Evolutionary conservation across 768 basidiomycete genomes (phyloP).

Genomic region (Lactifluus volemus): DNA sequence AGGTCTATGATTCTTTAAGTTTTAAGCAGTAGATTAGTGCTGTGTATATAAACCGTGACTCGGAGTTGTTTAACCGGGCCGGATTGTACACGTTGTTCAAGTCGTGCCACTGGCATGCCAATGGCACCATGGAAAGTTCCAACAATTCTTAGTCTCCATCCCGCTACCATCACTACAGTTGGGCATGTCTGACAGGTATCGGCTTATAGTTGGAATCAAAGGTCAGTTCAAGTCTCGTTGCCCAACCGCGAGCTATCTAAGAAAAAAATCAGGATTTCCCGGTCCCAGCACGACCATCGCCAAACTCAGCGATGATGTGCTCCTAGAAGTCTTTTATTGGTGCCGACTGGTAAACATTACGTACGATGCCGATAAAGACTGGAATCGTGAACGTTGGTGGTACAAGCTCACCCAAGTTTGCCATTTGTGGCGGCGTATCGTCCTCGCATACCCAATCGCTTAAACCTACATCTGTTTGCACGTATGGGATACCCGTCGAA

Average conservation of each 20-base stretch:
- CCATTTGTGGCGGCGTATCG: background rate
- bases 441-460: background rate
- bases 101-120: no score
- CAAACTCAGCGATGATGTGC: background rate
- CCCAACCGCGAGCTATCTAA: background rate
- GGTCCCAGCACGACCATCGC: background rate
- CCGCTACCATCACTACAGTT: no score
- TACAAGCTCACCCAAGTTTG: slow-evolving; percentile 4
- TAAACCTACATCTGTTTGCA: slow-evolving; percentile 2
- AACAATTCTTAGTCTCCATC: no score
- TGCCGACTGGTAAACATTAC: background rate
- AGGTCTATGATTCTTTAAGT: no score
- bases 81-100: no score
- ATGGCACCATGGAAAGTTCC: no score
- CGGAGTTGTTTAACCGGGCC: no score
- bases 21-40: no score
- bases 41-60: no score
- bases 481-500: background rate
- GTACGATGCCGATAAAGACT: background rate
- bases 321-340: background rate
- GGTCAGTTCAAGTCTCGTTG: background rate
- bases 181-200: background rate
- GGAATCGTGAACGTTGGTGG: slow-evolving; percentile 9
- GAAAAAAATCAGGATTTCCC: background rate
- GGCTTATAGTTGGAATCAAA: background rate